A percentile compares a stretch with the other conserved stretches of the same genome.
phyloP scores from a whole-genome alignment of 176 grass and related monocot genomes.

The Oryza brachyantha region DNA sequence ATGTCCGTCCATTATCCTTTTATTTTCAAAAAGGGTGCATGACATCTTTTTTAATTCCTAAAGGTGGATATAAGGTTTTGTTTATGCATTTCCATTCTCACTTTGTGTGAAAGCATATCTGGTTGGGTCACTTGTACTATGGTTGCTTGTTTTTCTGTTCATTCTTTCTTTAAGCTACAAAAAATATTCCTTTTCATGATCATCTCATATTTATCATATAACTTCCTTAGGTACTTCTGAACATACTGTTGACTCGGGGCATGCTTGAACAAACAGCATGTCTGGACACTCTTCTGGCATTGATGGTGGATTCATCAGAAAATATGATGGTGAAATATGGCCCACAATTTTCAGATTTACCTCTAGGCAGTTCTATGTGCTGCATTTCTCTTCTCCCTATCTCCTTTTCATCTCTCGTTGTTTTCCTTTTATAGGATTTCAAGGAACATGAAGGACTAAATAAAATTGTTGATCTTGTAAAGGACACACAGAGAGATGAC shows the following conservation, averaged over 20 bases:
- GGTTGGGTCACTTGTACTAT: background rate
- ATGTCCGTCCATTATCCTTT: background rate
- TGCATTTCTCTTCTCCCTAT: background rate
- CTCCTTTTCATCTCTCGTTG: background rate
- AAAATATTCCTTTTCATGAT: background rate
- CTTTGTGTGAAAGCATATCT: background rate
- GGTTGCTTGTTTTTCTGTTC: background rate
- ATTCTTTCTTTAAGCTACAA: background rate
- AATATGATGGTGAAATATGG: conserved; percentile 42
- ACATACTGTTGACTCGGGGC: conserved; percentile 45
- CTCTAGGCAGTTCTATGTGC: background rate
- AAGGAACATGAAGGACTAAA: conserved; percentile 46
- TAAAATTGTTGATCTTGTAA: conserved; percentile 39
- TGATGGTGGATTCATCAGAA: conserved; percentile 41
- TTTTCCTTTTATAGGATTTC: conserved; percentile 36
- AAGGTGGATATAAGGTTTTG: background rate
- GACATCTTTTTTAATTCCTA: background rate
- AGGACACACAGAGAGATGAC: conserved; percentile 33
- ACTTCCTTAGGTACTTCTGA: conserved; percentile 42
- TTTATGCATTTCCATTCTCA: background rate
- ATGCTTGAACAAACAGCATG: conserved; percentile 50
- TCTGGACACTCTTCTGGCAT: conserved; percentile 52
- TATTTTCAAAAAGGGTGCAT: background rate
- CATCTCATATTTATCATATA: background rate
- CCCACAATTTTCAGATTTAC: background rate